Evolutionary conservation across 108 stramenopile species (phyloP), one percentile per base, ranked within the genome.

Genomic region (Pseudonitzschia multiseries): DNA sequence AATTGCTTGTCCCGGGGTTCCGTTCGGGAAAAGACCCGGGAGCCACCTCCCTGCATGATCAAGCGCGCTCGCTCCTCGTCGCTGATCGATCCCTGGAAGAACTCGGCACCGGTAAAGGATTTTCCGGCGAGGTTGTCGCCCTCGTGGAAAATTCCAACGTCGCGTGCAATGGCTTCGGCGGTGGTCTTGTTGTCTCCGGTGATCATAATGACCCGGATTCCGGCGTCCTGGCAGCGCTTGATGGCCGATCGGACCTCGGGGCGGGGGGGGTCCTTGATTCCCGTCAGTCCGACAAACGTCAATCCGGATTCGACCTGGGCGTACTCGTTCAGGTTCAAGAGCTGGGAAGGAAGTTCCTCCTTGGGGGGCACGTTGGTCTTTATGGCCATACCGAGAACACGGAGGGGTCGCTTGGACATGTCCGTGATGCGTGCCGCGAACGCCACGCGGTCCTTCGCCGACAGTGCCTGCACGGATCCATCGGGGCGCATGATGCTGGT

Each of bases 201-300:
- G 74, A 99, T 97, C 98, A 99, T 99, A 65, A 89, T 90, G 68
- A 97, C 95, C 59, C 96, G 90, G 36, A 97, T 90, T 52, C 96
- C 95, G 57, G 95, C 93, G 46, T 80, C 65, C 71, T 97, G 93
- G 50, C 96, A 95, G 63, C 78, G 82, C n/a, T 69, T 66, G 66
- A 97, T 95, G 42, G 96, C 94, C 68, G 81, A 83, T 17, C 87
- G 75, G 65, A 92, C 96, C 63, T 95, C 96, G 4, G 92, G 88
- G 33, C 97, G 87, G 52, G 96, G 96, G 44, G 98, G 98, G 71
- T 99, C 98, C 82, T 88, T 86, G 71, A 99, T 96, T 28, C 93
- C 97, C 41, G 95, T 87, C 28, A 97, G 77, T 57, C 98, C 96
- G 36, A 94, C 86, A 65, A 99, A 88, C 18, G 89, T 87, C 21